Evolutionary conservation across 164 flowering plant species (phyloP).

Genomic region (Nymphaea colorata): DNA sequence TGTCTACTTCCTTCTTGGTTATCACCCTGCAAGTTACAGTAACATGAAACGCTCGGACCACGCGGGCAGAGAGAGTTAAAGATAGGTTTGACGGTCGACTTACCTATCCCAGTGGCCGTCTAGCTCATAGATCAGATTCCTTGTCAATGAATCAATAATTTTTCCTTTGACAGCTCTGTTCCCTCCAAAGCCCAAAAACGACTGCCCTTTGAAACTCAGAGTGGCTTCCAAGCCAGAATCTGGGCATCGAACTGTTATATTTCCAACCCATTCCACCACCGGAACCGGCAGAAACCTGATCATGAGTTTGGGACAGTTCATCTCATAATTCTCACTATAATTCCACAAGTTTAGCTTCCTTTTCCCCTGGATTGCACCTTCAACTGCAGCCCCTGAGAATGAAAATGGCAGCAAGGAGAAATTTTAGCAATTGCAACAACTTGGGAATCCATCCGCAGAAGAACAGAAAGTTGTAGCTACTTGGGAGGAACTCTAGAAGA

Average conservation of each 20-base stretch:
- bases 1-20: conserved; percentile 27
- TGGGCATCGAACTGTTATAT: conserved; percentile 39
- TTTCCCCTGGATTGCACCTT: conserved; percentile 51
- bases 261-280: conserved; percentile 62
- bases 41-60: too few relatives aligned
- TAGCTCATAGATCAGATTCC: conserved; percentile 40
- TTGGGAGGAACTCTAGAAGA: not conserved
- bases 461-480: not conserved
- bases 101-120: conserved; percentile 89
- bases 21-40: conserved; percentile 30
- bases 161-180: conserved; percentile 49
- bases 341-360: conserved; percentile 45
- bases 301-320: conserved; percentile 53
- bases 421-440: too few relatives aligned
- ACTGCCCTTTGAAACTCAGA: conserved; percentile 25
- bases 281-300: conserved; percentile 65
- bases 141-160: conserved; percentile 38
- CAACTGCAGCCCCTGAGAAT: conserved; percentile 48
- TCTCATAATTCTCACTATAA: conserved; percentile 52
- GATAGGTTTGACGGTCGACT: not conserved
- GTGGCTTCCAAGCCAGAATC: conserved; percentile 70
- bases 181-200: conserved; percentile 35
- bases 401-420: too few relatives aligned
- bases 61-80: not conserved
- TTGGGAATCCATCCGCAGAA: not conserved